phyloP scores from a whole-genome alignment of 805 yeast genomes.

The Nakazawaea anatomiae region DNA sequence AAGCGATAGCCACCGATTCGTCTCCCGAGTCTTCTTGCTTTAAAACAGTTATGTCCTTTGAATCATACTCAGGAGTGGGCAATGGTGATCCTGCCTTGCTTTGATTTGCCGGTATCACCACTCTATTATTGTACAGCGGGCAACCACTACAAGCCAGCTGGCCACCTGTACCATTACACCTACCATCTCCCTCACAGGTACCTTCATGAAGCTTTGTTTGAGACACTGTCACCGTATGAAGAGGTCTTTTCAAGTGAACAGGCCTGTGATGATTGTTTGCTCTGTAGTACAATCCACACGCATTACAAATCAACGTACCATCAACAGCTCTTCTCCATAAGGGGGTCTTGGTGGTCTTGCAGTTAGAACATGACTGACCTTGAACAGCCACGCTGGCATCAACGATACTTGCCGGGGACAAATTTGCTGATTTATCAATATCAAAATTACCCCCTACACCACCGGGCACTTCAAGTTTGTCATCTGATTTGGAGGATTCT shows the following conservation, averaged over 20 bases:
- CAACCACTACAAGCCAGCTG: conserved; percentile 74
- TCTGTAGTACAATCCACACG: conserved; percentile 51
- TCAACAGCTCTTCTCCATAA: conserved; percentile 55
- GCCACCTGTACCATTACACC: conserved; percentile 88
- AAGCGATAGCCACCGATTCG: conserved; percentile 59
- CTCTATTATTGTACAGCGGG: conserved; percentile 75
- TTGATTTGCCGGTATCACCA: conserved; percentile 20
- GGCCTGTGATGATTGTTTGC: conserved; percentile 64
- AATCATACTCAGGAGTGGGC: neutral
- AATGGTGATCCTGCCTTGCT: neutral
- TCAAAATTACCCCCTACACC: too few species aligned
- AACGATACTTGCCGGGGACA: neutral
- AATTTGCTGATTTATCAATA: too few species aligned
- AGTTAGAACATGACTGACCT: conserved; percentile 45
- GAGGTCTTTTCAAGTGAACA: conserved; percentile 54
- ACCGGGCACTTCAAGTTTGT: too few species aligned
- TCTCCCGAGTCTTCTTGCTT: conserved; percentile 15
- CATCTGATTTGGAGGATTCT: too few species aligned
- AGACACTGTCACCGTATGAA: conserved; percentile 38
- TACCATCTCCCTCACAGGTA: conserved; percentile 68
- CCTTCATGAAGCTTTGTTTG: conserved; percentile 34
- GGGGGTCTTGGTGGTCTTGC: conserved; percentile 52
- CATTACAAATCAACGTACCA: conserved; percentile 51
- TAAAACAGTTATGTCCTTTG: neutral
- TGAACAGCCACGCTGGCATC: neutral